phyloP scores from a whole-genome alignment of 345 rosid genomes.

The Eucalyptus brandiana region DNA sequence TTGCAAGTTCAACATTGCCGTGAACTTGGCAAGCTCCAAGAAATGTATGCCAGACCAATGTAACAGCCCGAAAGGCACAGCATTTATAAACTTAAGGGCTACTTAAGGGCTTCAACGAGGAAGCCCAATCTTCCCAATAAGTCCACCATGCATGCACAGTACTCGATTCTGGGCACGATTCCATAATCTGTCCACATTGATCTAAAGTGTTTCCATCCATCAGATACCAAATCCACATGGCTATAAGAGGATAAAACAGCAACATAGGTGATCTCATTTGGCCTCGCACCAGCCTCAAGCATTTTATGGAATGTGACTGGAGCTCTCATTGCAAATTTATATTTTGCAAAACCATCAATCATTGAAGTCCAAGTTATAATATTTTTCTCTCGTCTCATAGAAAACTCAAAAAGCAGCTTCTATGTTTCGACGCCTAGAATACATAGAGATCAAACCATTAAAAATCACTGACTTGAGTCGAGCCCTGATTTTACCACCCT shows the following conservation, averaged over 20 bases:
- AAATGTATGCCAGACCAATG: slow-evolving; percentile 50
- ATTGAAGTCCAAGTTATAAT: background rate
- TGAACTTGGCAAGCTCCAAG: slow-evolving; percentile 65
- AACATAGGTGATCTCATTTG: background rate
- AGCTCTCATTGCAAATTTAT: rapidly evolving
- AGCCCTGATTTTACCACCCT: background rate
- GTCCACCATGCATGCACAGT: slow-evolving; percentile 52
- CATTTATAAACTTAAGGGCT: slow-evolving; percentile 38
- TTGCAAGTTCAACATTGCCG: slow-evolving; percentile 26
- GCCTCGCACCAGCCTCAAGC: background rate
- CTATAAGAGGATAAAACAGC: background rate
- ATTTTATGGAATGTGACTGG: no score
- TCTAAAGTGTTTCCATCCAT: no score
- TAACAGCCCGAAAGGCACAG: slow-evolving; percentile 42
- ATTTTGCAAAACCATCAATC: background rate
- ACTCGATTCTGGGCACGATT: slow-evolving; percentile 49
- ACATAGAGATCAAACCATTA: background rate
- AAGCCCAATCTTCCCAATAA: slow-evolving; percentile 46
- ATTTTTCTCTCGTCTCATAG: background rate
- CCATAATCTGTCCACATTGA: slow-evolving; percentile 27
- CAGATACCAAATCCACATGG: no score
- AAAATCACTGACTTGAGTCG: background rate
- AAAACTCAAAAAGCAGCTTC: background rate
- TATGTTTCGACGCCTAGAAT: background rate
- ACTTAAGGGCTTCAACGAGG: slow-evolving; percentile 39